Evolutionary conservation across 768 basidiomycete species (phyloP).

Genomic region (Ramaria sp.): DNA sequence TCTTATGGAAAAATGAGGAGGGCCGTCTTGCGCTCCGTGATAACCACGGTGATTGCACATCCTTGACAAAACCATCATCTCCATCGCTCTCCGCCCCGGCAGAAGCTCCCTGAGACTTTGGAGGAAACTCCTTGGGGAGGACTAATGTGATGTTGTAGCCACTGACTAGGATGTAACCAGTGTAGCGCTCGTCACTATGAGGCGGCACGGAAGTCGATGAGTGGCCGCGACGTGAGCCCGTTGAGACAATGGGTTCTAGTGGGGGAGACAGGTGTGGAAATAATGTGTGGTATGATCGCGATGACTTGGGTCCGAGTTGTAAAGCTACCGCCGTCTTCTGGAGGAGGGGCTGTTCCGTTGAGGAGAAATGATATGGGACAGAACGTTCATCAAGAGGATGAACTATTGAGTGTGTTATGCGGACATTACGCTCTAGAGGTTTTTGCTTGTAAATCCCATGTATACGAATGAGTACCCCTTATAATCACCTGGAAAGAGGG

Average conservation of each 20-base stretch:
- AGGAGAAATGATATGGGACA: slow-evolving; percentile 66
- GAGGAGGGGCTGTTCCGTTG: slow-evolving; percentile 48
- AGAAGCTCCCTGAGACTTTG: slow-evolving; percentile 17
- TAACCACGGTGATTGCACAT: background rate
- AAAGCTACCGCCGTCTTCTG: slow-evolving; percentile 61
- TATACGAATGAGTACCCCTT: background rate
- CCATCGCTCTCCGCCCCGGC: slow-evolving; percentile 6
- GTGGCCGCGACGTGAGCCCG: slow-evolving; percentile 23
- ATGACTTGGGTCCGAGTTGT: slow-evolving; percentile 49
- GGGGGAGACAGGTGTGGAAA: slow-evolving; percentile 26
- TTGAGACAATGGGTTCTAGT: slow-evolving; percentile 27
- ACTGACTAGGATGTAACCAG: slow-evolving; percentile 67
- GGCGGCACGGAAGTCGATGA: slow-evolving; percentile 17
- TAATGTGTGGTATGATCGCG: slow-evolving; percentile 49
- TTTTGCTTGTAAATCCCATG: background rate
- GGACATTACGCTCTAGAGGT: slow-evolving; percentile 63
- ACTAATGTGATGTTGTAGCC: slow-evolving; percentile 71
- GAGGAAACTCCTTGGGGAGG: slow-evolving; percentile 53
- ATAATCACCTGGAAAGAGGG: slow-evolving; percentile 59
- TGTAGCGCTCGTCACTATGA: slow-evolving; percentile 55
- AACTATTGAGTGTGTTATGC: slow-evolving; percentile 59
- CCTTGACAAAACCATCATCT: background rate
- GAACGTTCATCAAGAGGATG: slow-evolving; percentile 68
- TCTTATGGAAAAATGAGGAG: slow-evolving; percentile 39
- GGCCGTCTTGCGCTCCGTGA: slow-evolving; percentile 27